Evolutionary conservation across 2,329 filamentous ascomycete species (phyloP).

Genomic region (Geoglossum cookeanum): DNA sequence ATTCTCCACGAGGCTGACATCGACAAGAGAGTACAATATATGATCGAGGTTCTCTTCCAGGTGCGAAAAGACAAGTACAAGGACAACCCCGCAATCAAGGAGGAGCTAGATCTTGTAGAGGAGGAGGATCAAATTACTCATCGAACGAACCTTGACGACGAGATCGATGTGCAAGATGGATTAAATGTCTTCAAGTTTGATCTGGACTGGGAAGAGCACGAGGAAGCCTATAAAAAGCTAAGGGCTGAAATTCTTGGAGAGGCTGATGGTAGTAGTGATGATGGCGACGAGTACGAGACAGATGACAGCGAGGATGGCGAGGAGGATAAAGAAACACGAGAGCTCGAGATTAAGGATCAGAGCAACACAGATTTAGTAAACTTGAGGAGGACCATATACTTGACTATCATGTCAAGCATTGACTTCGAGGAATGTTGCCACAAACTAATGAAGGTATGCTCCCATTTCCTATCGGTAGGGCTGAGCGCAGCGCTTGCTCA

Average conservation of each 20-base stretch:
- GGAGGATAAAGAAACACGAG: slow-evolving; percentile 59
- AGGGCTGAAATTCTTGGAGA: slow-evolving; percentile 91
- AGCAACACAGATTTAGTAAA: slow-evolving; percentile 92
- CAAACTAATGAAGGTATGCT: slow-evolving; percentile 60
- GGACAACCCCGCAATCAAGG: slow-evolving; percentile 75
- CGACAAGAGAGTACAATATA: slow-evolving; percentile 96
- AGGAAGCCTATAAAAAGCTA: slow-evolving; percentile 73
- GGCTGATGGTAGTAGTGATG: slow-evolving; percentile 57
- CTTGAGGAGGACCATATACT: slow-evolving; percentile 79
- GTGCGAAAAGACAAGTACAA: slow-evolving; percentile 93
- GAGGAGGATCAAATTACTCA: slow-evolving; percentile 98
- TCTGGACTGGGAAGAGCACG: slow-evolving; percentile 71
- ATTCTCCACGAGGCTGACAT: slow-evolving; percentile 95
- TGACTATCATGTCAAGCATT: slow-evolving; percentile 93
- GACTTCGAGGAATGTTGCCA: slow-evolving; percentile 94
- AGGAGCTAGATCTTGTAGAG: slow-evolving; percentile 87
- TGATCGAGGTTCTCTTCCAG: slow-evolving; percentile 96
- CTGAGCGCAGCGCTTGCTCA: slow-evolving; percentile 1
- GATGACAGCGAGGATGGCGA: slow-evolving; percentile 50
- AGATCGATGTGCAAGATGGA: slow-evolving; percentile 66
- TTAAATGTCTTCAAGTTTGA: slow-evolving; percentile 96
- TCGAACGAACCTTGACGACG: slow-evolving; percentile 60
- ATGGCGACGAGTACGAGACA: slow-evolving; percentile 49
- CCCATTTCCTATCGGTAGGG: neutral
- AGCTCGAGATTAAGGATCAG: slow-evolving; percentile 92